These are phyloP conservation scores for Fragaria vesca DNA, from an alignment of 306 rosid species.

Conservation along the genomic window DNA sequence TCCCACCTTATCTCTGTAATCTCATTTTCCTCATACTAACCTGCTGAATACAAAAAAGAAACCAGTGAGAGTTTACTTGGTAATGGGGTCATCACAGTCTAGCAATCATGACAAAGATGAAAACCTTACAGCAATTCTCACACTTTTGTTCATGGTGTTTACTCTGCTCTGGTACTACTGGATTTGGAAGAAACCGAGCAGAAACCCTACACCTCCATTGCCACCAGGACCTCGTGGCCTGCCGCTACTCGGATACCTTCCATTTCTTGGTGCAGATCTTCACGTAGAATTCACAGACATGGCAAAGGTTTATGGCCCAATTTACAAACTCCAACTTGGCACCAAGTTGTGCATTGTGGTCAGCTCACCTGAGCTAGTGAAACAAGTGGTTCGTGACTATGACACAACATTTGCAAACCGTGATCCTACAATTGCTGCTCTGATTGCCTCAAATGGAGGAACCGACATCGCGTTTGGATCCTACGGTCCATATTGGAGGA, in stretches of 20 bases:
- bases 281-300: slow-evolving; percentile 27
- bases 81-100: neutral
- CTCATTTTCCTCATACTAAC: neutral
- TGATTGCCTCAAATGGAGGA: slow-evolving; percentile 6
- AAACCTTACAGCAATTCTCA: neutral
- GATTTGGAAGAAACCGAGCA: neutral
- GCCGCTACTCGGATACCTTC: slow-evolving; percentile 35
- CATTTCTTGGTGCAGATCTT: slow-evolving; percentile 25
- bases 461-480: slow-evolving; percentile 20
- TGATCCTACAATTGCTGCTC: slow-evolving; percentile 12
- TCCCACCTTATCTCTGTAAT: too few relatives aligned
- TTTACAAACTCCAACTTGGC: slow-evolving; percentile 34
- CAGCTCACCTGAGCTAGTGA: slow-evolving; percentile 21
- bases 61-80: too few relatives aligned
- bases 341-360: slow-evolving; percentile 23
- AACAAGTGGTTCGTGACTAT: slow-evolving; percentile 35
- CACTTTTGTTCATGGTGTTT: neutral
- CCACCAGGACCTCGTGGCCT: slow-evolving; percentile 43
- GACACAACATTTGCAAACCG: slow-evolving; percentile 32
- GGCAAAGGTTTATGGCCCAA: slow-evolving; percentile 29
- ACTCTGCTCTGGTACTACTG: neutral
- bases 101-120: neutral
- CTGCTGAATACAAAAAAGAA: neutral
- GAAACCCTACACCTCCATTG: neutral
- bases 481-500: slow-evolving; percentile 28